Evolutionary conservation across 169 alveolate species (phyloP).

Genomic region (Eimeria sp.): DNA sequence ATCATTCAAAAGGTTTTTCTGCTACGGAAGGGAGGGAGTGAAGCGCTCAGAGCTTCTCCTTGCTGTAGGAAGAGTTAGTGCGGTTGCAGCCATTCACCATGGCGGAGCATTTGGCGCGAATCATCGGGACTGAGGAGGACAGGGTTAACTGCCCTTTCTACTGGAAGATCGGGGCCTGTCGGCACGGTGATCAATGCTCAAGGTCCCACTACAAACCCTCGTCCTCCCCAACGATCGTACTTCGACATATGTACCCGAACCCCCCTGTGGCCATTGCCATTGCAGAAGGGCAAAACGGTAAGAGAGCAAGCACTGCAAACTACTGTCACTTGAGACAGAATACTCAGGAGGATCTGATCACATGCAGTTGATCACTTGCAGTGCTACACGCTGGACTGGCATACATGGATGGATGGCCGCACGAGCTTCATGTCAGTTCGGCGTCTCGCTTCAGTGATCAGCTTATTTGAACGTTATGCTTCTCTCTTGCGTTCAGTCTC

Average conservation of each 20-base stretch:
- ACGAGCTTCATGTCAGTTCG: conserved; percentile 3
- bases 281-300: conserved; percentile 98
- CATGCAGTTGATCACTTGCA: no score
- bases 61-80: not conserved
- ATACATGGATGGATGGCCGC: not conserved
- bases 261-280: conserved; percentile 99
- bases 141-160: conserved; percentile 99
- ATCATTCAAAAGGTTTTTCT: not conserved
- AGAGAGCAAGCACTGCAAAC: conserved; percentile 5
- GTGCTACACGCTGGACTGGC: not conserved
- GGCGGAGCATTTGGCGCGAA: conserved; percentile 99
- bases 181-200: conserved; percentile 99
- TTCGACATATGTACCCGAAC: conserved; percentile 98
- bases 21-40: not conserved
- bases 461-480: not conserved
- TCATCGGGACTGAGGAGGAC: conserved; percentile 99
- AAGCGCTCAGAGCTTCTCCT: not conserved
- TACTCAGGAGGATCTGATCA: not conserved
- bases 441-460: not conserved
- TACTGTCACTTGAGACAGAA: not conserved
- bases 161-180: conserved; percentile 99
- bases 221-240: conserved; percentile 96
- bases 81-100: conserved; percentile 85
- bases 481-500: conserved; percentile 73
- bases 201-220: conserved; percentile 99